Evolutionary conservation across 164 flowering plant genomes (phyloP), one percentile per base, ranked within the genome.

Genomic region (Pachysandra terminalis): DNA sequence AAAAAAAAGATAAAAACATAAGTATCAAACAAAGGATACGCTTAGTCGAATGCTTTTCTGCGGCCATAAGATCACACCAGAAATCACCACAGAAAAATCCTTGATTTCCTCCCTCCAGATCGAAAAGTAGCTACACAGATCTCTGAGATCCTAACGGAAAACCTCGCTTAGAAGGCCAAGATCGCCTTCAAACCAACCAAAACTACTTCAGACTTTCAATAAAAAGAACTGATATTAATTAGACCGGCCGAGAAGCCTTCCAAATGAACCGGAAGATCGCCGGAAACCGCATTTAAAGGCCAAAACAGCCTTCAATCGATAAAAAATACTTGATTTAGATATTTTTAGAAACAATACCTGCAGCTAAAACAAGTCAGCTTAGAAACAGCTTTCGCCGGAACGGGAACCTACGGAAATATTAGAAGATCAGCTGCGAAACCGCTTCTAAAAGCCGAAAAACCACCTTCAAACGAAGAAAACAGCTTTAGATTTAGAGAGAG

Each of bases 11-110:
- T 1, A 8, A 13, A 54, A 13, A 16, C 26, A 62, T 14, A 52
- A 40, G 26, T 22, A 28, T 19, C 9, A 9, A 6, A 62, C 2
- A 48, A 73, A 82, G 81, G 80, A 76, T 80, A 82, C 83, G 75
- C 25, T 75, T 73, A 54, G 71, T 73, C 22, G 59, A 32, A n/a
- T 73, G 72, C 16, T 63, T 24, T 54, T 78, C 70, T 4, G 77
- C 41, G 1, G 80, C 77, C 79, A 78, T 72, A 35, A 70, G 68
- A 72, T 78, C 78, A 70, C 83, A 82, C 82, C 82, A 80, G 28
- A 81, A 72, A 35, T 76, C 81, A 51, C 76, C 78, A 37, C 74
- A 72, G 52, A 54, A 78, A 63, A 75, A 78, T 24, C 81, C 81
- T 66, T 40, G 45, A 25, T 60, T 60, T 59, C 64, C 58, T 69